These are phyloP conservation scores for Eleusine indica DNA, from an alignment of 176 grass and related monocot genomes.

Conservation along the genomic window DNA sequence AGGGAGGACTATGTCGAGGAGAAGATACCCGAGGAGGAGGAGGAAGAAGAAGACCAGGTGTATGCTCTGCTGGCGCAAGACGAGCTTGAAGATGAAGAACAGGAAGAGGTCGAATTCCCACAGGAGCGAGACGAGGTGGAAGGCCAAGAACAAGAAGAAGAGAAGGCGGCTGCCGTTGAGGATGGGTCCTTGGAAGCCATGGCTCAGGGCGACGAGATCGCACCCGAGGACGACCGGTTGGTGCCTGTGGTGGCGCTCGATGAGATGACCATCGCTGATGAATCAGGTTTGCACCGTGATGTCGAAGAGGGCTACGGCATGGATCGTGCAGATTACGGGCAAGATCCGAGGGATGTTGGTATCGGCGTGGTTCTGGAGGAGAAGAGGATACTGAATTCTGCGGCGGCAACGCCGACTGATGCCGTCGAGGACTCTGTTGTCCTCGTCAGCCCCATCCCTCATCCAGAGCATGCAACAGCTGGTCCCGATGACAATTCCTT, in stretches of 20 bases:
- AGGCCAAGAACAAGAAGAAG: neutral
- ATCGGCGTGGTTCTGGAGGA: conserved; percentile 54
- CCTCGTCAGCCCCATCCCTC: conserved; percentile 1
- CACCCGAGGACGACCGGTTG: conserved; percentile 44
- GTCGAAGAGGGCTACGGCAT: conserved; percentile 14
- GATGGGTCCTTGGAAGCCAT: conserved; percentile 53
- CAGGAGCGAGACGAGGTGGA: conserved; percentile 20
- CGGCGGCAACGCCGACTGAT: neutral
- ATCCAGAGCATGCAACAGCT: neutral
- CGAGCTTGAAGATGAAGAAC: conserved; percentile 34
- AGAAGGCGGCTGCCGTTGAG: conserved; percentile 14
- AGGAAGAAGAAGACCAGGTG: conserved; percentile 16
- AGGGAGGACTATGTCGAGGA: neutral
- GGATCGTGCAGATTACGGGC: neutral
- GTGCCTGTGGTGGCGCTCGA: conserved; percentile 56
- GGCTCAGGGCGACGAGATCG: conserved; percentile 37
- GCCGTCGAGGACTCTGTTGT: conserved; percentile 24
- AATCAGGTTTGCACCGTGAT: conserved; percentile 30
- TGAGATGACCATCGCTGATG: conserved; percentile 47
- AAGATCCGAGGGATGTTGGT: conserved; percentile 40
- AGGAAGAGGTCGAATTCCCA: neutral
- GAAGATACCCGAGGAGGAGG: neutral
- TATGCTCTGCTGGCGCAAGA: conserved; percentile 58
- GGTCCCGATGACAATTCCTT: conserved; percentile 6
- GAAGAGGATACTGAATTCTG: conserved; percentile 53